Base-by-base conservation (phyloP, 2,329 filamentous ascomycete genomes). In the Coniochaeta sp. region DNA sequence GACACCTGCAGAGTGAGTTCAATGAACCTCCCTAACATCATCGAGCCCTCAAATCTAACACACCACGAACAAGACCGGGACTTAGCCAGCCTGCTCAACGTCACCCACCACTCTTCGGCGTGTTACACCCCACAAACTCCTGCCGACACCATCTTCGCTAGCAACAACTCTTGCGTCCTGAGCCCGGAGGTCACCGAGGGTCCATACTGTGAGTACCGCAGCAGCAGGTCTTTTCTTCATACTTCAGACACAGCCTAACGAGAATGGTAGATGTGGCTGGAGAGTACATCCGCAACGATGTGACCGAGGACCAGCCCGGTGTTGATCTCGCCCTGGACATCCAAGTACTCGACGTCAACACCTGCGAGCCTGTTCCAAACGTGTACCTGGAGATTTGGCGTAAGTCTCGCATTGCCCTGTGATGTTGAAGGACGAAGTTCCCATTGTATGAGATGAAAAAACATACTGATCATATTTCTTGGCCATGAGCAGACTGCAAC, bases 161-260 rank as follows among this genome's bases (percentile, higher is more conserved):
- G 70, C 60, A 76, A 77, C 66, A 73, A 70, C 50, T 76, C 77
- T 19, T 83, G 81, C 63, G 70, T 82, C 28, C 71, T 84, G 31
- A 78, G 74, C n/a, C 79, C 80, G 0, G 81, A 83, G 66, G 76
- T 78, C 22, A 82, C 77, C 3, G 73, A 82, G 67, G 81, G 81
- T 0, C 81, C 81, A 22, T 84, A 83, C 72, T 84, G 73, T 72
- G 65, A 63, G 71, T 58, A n/a, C n/a, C n/a, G n/a, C 17, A 62
- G 11, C 34, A 19, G 14, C 24, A 33, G n/a, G 14, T 19, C 54
- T 2, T 24, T n/a, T 36, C n/a, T 19, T 12, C 1, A 50, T 28
- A 19, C 57, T 12, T 34, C 19, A 33, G 2, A 28, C 17, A 19
- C 22, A 52, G 34, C 31, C 52, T 55, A 19, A 55, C 52, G 8